These are phyloP conservation scores for Salvia rosmarinus DNA, from an alignment of 257 asterid species.

Conservation along the genomic window DNA sequence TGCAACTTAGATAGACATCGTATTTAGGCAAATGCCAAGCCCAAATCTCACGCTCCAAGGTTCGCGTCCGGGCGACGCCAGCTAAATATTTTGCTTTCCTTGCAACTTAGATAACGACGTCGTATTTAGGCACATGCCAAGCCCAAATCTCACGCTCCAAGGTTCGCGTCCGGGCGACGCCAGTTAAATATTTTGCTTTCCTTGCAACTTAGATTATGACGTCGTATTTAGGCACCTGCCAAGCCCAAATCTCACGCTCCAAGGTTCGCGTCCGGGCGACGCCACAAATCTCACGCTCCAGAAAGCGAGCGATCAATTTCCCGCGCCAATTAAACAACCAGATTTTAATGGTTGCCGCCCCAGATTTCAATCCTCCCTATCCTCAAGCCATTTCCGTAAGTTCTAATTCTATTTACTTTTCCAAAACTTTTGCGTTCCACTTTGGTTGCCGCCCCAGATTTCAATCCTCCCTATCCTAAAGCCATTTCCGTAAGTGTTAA, in stretches of 20 bases:
- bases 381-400: conserved; percentile 67
- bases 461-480: conserved; percentile 52
- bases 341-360: conserved; percentile 42
- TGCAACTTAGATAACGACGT: too few species aligned
- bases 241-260: too few species aligned
- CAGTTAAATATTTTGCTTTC: too few species aligned
- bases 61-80: too few species aligned
- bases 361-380: conserved; percentile 43
- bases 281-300: too few species aligned
- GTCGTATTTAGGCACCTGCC: too few species aligned
- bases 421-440: neutral
- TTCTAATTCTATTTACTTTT: neutral
- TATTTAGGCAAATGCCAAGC: neutral
- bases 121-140: too few species aligned
- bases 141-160: too few species aligned
- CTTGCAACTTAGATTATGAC: too few species aligned
- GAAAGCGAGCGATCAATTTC: neutral
- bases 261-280: too few species aligned
- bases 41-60: conserved; percentile 3
- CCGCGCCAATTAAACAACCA: conserved; percentile 24
- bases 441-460: conserved; percentile 35
- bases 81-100: too few species aligned
- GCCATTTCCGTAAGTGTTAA: conserved; percentile 53
- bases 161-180: too few species aligned
- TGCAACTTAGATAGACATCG: neutral